These are phyloP conservation scores for Dicorynia guianensis DNA, from an alignment of 306 rosid species.

Conservation along the genomic window DNA sequence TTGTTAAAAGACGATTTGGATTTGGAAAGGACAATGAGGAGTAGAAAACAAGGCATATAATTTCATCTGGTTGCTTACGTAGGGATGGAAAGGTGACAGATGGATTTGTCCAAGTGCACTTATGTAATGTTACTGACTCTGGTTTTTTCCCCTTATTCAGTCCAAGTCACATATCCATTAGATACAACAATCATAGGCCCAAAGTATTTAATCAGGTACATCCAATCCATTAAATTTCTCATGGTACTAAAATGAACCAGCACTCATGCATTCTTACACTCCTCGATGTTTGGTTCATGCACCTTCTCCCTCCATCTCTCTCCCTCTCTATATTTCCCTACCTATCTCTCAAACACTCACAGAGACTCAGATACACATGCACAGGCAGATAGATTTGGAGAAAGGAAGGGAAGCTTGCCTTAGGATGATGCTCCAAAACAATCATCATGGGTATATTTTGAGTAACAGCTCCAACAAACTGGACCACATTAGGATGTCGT, in stretches of 20 bases:
- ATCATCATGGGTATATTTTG: slow-evolving; percentile 99
- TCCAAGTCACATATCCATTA: neutral
- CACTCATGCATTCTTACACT: slow-evolving; percentile 18
- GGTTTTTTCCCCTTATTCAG: neutral
- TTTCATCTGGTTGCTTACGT: neutral
- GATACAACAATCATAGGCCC: neutral
- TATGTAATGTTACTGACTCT: too few relatives aligned
- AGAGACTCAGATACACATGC: neutral
- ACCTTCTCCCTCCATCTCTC: neutral
- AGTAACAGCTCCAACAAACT: slow-evolving; percentile 99
- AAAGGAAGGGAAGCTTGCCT: slow-evolving; percentile 62
- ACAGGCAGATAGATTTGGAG: neutral
- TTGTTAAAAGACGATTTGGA: neutral
- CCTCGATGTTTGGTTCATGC: slow-evolving; percentile 4
- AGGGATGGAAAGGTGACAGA: neutral
- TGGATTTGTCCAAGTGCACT: neutral
- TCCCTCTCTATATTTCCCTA: slow-evolving; percentile 13
- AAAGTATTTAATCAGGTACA: neutral
- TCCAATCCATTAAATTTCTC: slow-evolving; percentile 29
- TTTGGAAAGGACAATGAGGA: neutral
- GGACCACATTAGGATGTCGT: slow-evolving; percentile 95
- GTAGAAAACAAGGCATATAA: neutral
- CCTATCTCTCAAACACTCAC: too few relatives aligned
- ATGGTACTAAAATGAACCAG: slow-evolving; percentile 16
- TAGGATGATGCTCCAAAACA: slow-evolving; percentile 87